Conservation (phyloP, 2,329 filamentous ascomycete species). For the Fragosphaeria purpurea region DNA sequence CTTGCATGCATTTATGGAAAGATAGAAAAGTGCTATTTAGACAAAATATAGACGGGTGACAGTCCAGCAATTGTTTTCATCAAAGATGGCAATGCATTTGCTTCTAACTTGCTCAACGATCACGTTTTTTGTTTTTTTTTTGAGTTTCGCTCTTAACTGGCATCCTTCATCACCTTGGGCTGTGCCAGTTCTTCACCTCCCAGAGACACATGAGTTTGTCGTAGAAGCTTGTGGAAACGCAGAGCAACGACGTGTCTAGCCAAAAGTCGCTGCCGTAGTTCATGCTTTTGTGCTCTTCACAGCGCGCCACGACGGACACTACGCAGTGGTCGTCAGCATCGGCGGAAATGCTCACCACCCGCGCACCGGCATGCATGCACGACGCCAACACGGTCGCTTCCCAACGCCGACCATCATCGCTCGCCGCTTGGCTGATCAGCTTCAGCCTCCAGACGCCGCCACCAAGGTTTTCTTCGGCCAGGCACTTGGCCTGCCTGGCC, state of each 20-base stretch:
- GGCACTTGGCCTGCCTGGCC: constrained; percentile 34
- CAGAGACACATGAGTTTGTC: constrained; percentile 62
- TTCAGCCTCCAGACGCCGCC: constrained; percentile 82
- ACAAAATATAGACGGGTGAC: too few relatives aligned
- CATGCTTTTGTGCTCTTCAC: constrained; percentile 87
- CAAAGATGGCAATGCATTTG: too few relatives aligned
- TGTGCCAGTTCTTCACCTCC: constrained; percentile 23
- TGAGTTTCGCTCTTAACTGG: too few relatives aligned
- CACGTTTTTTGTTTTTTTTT: neutral
- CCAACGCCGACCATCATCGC: constrained; percentile 17
- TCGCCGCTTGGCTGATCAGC: constrained; percentile 30
- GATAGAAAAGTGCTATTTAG: too few relatives aligned
- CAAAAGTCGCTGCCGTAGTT: constrained; percentile 79
- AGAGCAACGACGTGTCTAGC: constrained; percentile 30
- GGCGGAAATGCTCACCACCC: constrained; percentile 44
- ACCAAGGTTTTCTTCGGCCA: constrained; percentile 59
- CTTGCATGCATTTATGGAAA: too few relatives aligned
- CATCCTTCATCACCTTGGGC: too few relatives aligned
- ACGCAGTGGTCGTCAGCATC: constrained; percentile 36
- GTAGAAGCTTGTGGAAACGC: constrained; percentile 69
- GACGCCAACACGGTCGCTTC: constrained; percentile 58
- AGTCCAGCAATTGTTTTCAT: too few relatives aligned
- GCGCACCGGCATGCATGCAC: constrained; percentile 84
- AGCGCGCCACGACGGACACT: constrained; percentile 57
- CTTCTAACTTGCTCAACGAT: too few relatives aligned